A percentile compares a stretch with the other conserved stretches of the same genome.
phyloP scores from a whole-genome alignment of 1,284 basidiomycete genomes.

The Polyporus tsugae region DNA sequence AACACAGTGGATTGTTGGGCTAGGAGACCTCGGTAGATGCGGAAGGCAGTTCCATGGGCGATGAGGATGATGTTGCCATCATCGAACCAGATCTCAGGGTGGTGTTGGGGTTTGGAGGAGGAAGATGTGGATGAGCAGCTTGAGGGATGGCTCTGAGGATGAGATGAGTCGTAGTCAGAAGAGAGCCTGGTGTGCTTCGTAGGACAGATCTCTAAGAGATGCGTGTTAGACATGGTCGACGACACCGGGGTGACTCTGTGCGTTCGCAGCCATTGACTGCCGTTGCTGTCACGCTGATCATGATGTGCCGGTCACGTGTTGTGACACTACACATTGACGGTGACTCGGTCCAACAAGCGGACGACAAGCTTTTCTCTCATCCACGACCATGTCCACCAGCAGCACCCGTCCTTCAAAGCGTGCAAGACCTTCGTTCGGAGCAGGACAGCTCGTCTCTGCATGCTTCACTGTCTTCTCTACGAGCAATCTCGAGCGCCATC shows the following conservation, averaged over 20 bases:
- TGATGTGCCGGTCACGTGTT: too few species aligned
- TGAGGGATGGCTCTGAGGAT: background rate
- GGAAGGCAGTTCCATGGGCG: slow-evolving; percentile 21
- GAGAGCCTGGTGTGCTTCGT: background rate
- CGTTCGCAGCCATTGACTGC: too few species aligned
- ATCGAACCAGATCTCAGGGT: slow-evolving; percentile 22
- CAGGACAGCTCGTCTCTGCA: background rate
- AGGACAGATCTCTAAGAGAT: background rate
- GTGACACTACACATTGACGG: too few species aligned
- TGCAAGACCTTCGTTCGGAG: background rate
- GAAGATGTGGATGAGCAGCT: too few species aligned
- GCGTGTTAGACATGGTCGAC: background rate
- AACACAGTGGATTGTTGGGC: slow-evolving; percentile 31
- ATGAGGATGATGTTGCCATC: slow-evolving; percentile 36
- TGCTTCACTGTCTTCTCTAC: background rate
- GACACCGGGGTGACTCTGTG: too few species aligned
- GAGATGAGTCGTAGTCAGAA: background rate
- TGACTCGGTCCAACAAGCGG: too few species aligned
- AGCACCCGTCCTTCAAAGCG: background rate
- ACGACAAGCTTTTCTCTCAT: too few species aligned
- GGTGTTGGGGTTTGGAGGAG: background rate
- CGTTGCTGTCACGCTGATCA: too few species aligned
- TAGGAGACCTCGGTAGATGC: slow-evolving; percentile 30
- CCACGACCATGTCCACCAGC: background rate
- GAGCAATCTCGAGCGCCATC: background rate